phyloP scores from a whole-genome alignment of 2,329 filamentous ascomycete genomes.

The Pseudogymnoascus sp. region DNA sequence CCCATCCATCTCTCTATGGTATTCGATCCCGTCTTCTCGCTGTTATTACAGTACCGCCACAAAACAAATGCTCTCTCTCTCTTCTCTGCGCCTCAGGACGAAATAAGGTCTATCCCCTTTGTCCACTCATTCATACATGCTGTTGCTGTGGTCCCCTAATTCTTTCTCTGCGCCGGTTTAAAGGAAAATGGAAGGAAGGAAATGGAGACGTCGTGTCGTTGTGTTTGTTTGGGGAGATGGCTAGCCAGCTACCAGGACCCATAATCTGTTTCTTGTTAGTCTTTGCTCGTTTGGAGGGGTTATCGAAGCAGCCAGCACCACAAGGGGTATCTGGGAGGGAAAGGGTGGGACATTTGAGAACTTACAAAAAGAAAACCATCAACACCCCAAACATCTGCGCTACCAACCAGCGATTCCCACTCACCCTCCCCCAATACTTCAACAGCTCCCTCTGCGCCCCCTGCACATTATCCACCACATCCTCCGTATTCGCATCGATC shows the following conservation, averaged over 20 bases:
- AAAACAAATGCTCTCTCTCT: not conserved
- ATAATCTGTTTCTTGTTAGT: not conserved
- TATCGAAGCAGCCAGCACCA: not conserved
- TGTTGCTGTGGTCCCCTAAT: not conserved
- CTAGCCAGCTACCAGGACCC: constrained; percentile 1
- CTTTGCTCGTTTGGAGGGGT: not conserved
- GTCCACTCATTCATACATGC: not conserved
- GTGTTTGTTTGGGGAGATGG: not conserved
- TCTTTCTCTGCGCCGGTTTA: not conserved
- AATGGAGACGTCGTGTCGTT: not conserved
- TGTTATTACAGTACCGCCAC: not conserved
- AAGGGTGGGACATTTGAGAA: no score
- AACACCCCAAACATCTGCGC: constrained; percentile 82
- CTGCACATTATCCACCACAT: constrained; percentile 97
- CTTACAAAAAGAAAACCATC: constrained; percentile 82
- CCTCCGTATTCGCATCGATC: constrained; percentile 95
- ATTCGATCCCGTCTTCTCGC: not conserved
- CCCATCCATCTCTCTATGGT: not conserved
- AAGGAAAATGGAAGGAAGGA: not conserved
- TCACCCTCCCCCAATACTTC: constrained; percentile 94
- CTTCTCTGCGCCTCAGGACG: not conserved
- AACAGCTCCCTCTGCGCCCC: constrained; percentile 90
- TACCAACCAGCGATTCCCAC: constrained; percentile 90
- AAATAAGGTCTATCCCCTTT: not conserved
- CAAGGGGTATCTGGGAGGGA: not conserved